These are phyloP conservation scores for Aspergillus fumigatus DNA, from an alignment of 2,329 filamentous ascomycete genomes.

Conservation along the genomic window DNA sequence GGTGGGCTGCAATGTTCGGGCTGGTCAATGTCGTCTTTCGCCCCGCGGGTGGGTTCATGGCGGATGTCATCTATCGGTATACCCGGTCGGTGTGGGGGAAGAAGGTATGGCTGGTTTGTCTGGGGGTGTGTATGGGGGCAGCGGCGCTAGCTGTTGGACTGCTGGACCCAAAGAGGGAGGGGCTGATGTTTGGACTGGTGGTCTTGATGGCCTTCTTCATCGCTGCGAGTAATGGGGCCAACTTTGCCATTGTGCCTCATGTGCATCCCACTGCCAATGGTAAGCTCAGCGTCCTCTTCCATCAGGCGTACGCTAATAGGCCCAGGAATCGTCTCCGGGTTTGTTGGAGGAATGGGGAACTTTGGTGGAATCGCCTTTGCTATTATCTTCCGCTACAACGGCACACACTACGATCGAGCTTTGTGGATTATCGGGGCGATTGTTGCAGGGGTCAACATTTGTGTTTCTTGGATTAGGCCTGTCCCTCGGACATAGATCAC, in stretches of 20 bases:
- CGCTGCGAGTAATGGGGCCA: slow-evolving; percentile 80
- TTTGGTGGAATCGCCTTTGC: slow-evolving; percentile 81
- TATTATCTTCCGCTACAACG: slow-evolving; percentile 73
- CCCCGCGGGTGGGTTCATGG: slow-evolving; percentile 47
- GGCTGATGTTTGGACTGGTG: slow-evolving; percentile 71
- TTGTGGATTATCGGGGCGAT: slow-evolving; percentile 82
- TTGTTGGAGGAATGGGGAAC: slow-evolving; percentile 76
- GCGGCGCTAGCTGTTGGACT: slow-evolving; percentile 60
- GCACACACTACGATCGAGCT: slow-evolving; percentile 61
- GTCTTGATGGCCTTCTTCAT: slow-evolving; percentile 75
- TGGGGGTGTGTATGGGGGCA: slow-evolving; percentile 53
- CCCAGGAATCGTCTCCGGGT: slow-evolving; percentile 61
- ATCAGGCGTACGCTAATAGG: not conserved
- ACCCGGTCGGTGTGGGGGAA: slow-evolving; percentile 57
- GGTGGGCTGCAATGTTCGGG: slow-evolving; percentile 54
- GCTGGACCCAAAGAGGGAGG: slow-evolving; percentile 55
- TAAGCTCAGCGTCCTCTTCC: slow-evolving; percentile 17
- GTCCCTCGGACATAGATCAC: slow-evolving; percentile 22
- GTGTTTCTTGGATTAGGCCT: slow-evolving; percentile 60
- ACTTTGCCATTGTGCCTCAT: slow-evolving; percentile 82
- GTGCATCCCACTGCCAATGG: slow-evolving; percentile 81
- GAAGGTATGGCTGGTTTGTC: slow-evolving; percentile 56
- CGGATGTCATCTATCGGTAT: slow-evolving; percentile 52
- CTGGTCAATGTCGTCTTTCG: slow-evolving; percentile 49
- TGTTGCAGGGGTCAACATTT: slow-evolving; percentile 64